Evolutionary conservation across 2,329 filamentous ascomycete genomes (phyloP).

Genomic region (Xylaria sp.): DNA sequence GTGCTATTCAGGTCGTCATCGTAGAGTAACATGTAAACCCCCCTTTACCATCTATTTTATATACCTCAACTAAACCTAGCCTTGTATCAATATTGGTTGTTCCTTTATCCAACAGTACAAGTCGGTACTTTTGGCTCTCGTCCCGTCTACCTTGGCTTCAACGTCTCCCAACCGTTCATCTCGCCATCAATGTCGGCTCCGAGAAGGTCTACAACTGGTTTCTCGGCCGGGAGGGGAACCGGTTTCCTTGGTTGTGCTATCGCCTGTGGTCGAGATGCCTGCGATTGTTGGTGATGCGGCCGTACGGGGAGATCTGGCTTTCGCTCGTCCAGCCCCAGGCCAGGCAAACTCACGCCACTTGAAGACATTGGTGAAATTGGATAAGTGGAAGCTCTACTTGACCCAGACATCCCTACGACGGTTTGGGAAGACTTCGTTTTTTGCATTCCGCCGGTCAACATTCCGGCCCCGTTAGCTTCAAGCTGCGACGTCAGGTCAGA

Average conservation of each 20-base stretch:
- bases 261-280: slow-evolving; percentile 31
- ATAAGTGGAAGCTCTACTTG: slow-evolving; percentile 25
- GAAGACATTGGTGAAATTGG: slow-evolving; percentile 28
- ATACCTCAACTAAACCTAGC: slow-evolving; percentile 13
- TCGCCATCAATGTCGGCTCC: slow-evolving; percentile 58
- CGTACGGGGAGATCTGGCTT: slow-evolving; percentile 48
- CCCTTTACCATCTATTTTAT: slow-evolving; percentile 17
- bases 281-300: slow-evolving; percentile 35
- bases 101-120: slow-evolving; percentile 9
- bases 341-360: slow-evolving; percentile 45
- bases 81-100: not conserved
- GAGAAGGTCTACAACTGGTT: slow-evolving; percentile 59
- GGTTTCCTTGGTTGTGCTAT: slow-evolving; percentile 46
- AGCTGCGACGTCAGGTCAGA: slow-evolving; percentile 49
- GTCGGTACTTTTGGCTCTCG: not conserved
- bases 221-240: slow-evolving; percentile 44
- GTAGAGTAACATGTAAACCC: slow-evolving; percentile 1
- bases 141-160: slow-evolving; percentile 58
- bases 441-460: slow-evolving; percentile 48
- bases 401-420: slow-evolving; percentile 5
- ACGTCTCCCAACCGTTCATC: slow-evolving; percentile 65
- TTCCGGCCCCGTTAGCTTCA: slow-evolving; percentile 42
- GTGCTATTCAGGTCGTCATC: not conserved
- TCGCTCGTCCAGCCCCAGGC: slow-evolving; percentile 45
- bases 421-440: slow-evolving; percentile 35